Base-by-base conservation (phyloP, 805 yeast genomes). In the Wickerhamomyces sydowiorum region DNA sequence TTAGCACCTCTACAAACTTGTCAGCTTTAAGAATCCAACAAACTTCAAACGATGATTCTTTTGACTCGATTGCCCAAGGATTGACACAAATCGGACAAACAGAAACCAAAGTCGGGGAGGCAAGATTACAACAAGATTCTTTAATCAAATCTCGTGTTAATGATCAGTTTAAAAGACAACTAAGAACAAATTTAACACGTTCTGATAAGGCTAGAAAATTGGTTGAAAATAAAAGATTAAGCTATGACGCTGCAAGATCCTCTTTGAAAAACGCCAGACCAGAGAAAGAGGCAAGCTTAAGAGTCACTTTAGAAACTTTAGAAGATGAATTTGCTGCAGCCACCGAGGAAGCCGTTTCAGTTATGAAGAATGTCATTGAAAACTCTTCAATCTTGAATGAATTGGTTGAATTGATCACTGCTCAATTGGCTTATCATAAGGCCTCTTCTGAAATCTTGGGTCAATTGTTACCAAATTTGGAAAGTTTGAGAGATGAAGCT, bases 321-420 rank as follows among this genome's bases (percentile, higher is more conserved):
- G 96, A 87, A 66, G 96, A 87, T 56, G 90, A 84, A 56, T 87
- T 87, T 61, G 95, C 93, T 37, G 86, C 85, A 52, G 83, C 90
- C 20, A 88, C 88, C 28, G 96, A 87, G 66, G 93, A 84, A 56
- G 93, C 95, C 31, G 87, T 86, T 41, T 69, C 80, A 31, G 78
- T 83, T 45, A 82, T 87, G 90, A 86, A 82, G 67, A 80, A 82
- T 58, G 90, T 84, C 23, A 75, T 87, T 50, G 80, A 81, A 43
- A 72, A 80, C 42, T 79, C 89, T 18, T 75, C 78, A 52, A 83
- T 89, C 15, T 70, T 85, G 51, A 73, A 77, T 39, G 82, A 81
- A 59, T 66, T 86, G 44, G 69, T 73, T 46, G 88, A 82, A 59
- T 73, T 87, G 51, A 76, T 82, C 43, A 73, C 73, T 56, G 95